Evolutionary conservation across 2,329 filamentous ascomycete species (phyloP).

Genomic region (Penicillium capsulatum): DNA sequence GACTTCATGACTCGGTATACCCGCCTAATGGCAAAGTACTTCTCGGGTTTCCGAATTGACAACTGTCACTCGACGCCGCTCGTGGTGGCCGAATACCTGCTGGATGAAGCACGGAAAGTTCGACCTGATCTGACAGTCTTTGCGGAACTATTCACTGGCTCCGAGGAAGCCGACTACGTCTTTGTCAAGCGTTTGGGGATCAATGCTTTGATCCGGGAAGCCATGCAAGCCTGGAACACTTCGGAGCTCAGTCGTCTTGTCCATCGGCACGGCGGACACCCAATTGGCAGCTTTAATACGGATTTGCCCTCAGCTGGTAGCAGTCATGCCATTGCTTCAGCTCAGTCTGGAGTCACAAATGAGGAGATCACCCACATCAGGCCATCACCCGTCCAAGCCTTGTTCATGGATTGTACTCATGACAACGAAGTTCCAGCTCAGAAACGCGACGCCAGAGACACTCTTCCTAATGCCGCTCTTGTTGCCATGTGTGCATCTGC

Average conservation of each 20-base stretch:
- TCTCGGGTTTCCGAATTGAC: constrained; percentile 92
- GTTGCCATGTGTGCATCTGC: constrained; percentile 95
- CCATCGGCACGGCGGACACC: constrained; percentile 86
- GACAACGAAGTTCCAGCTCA: constrained; percentile 96
- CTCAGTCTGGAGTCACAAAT: constrained; percentile 29
- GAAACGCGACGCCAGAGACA: constrained; percentile 90
- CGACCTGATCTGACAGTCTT: constrained; percentile 86
- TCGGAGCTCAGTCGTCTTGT: constrained; percentile 88
- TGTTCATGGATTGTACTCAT: constrained; percentile 99
- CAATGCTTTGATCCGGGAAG: constrained; percentile 87
- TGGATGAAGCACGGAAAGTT: constrained; percentile 86
- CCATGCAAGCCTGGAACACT: constrained; percentile 98
- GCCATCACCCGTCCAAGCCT: constrained; percentile 80
- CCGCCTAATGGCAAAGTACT: constrained; percentile 86
- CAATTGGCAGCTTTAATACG: constrained; percentile 96
- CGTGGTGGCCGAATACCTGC: constrained; percentile 87
- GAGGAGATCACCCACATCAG: constrained; percentile 78
- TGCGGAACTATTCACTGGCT: constrained; percentile 92
- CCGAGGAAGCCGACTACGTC: constrained; percentile 91
- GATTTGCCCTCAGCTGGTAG: constrained; percentile 72
- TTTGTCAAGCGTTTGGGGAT: constrained; percentile 92
- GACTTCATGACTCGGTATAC: constrained; percentile 94
- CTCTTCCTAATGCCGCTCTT: constrained; percentile 85
- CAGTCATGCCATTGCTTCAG: constrained; percentile 35
- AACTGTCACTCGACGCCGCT: constrained; percentile 97